phyloP scores from a whole-genome alignment of 495 filamentous ascomycete genomes.

The Opeltia flavorubescens region DNA sequence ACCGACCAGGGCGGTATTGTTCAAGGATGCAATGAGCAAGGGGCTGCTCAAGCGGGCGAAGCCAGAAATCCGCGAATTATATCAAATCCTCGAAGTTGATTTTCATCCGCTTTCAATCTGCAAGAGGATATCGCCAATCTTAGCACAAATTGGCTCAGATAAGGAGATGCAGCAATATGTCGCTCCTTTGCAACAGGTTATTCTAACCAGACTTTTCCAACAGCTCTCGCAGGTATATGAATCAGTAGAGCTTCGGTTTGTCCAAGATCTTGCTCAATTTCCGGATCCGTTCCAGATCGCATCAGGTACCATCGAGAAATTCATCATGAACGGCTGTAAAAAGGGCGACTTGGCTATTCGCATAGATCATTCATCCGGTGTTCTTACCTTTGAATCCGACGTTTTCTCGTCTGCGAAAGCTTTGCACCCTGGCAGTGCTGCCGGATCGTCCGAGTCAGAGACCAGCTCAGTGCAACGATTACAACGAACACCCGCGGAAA shows the following conservation, averaged over 20 bases:
- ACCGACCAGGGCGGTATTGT: constrained; percentile 78
- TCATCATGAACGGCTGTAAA: constrained; percentile 99
- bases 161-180: constrained; percentile 96
- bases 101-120: constrained; percentile 98
- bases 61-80: constrained; percentile 87
- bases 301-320: constrained; percentile 90
- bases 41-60: constrained; percentile 79
- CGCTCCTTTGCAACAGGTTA: constrained; percentile 88
- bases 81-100: constrained; percentile 96
- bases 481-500: constrained; percentile 94
- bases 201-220: constrained; percentile 94
- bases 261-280: constrained; percentile 88
- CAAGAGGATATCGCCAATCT: constrained; percentile 95
- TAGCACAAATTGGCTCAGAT: constrained; percentile 85
- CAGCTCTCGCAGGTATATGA: constrained; percentile 98
- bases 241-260: constrained; percentile 87
- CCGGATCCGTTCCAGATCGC: constrained; percentile 93
- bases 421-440: constrained; percentile 66
- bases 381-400: constrained; percentile 94
- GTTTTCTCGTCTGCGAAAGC: constrained; percentile 96
- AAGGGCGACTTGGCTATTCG: constrained; percentile 96
- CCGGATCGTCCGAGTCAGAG: constrained; percentile 83
- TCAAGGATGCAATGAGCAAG: constrained; percentile 92
- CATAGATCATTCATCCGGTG: constrained; percentile 84
- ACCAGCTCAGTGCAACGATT: constrained; percentile 78